Base-by-base conservation (phyloP, 2,329 filamentous ascomycete genomes). In the Leptosphaerulina australis region DNA sequence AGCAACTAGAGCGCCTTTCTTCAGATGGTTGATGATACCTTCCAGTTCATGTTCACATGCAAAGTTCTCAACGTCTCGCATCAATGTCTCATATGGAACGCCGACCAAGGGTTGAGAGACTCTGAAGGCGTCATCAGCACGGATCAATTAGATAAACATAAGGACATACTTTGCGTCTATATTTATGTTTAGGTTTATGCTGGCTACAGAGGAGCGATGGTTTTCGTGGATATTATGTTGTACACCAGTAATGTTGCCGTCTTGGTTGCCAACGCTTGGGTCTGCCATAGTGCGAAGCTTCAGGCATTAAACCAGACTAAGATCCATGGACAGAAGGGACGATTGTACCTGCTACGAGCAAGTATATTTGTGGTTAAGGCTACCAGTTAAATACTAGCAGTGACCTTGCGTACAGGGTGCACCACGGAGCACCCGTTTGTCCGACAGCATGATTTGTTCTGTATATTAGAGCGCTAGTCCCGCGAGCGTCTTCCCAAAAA, bases 1-100 rank as follows among this genome's bases (percentile, higher is more conserved):
- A 1, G 88, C 88, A 11, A 91, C 81, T 9, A 91, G 76, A 2
- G 88, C 89, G 20, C 56, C 58, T 28, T 58, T 59, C 49, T 82
- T 78, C 33, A 90, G 41, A 28, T 54, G 50, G 11, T 36, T 35
- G 17, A 54, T 20, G 15, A 55, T 51, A 14, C 52, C 52, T 22
- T 74, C 70, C 2, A 91, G 76, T 20, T 77, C 77, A 52, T 86
- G 82, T 37, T 81, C 75, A 63, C 86, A 87, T 44, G 83, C 85
- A 59, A 88, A 88, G 7, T 76, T 74, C 43, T 85, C 79, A 29
- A 85, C 84, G 40, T 83, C 74, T 36, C 67, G 66, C 44, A 86
- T 69, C 5, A 87, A 76, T 55, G 71, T 67, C 22, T 71, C 75
- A 55, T 69, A 76, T 6, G 81, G 73, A 37, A 86, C 76, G 24